Conservation (phyloP, 129 eudicot genomes). For the Centrapalus pauciflorus region DNA sequence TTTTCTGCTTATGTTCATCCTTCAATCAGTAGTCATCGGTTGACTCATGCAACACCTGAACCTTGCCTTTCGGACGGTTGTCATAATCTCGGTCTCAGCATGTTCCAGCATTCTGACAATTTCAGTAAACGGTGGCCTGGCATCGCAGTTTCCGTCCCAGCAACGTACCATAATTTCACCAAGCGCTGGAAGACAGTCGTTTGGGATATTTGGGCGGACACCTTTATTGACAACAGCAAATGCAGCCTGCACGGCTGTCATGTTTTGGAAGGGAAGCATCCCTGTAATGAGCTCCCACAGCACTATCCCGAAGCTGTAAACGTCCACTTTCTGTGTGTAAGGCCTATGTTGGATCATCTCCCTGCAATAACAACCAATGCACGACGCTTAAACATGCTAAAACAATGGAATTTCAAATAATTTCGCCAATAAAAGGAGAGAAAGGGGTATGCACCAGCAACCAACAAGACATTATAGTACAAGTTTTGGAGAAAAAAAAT, state of each 20-base stretch:
- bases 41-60: conserved; percentile 97
- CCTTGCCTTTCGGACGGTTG: conserved; percentile 89
- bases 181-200: conserved; percentile 81
- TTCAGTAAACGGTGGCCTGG: conserved; percentile 77
- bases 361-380: conserved; percentile 29
- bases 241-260: conserved; percentile 99
- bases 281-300: conserved; percentile 98
- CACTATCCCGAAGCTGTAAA: conserved; percentile 93
- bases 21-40: conserved; percentile 87
- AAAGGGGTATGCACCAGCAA: too few relatives aligned
- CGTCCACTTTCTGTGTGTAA: conserved; percentile 92
- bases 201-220: conserved; percentile 81
- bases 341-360: conserved; percentile 99
- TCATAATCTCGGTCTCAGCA: conserved; percentile 90
- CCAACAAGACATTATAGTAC: too few relatives aligned
- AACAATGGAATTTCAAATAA: background rate
- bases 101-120: conserved; percentile 87
- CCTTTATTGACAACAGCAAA: conserved; percentile 98
- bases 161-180: conserved; percentile 91
- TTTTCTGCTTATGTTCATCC: conserved; percentile 25
- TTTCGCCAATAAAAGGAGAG: too few relatives aligned
- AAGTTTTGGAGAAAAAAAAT: too few relatives aligned
- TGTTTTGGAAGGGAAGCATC: conserved; percentile 93
- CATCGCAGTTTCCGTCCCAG: conserved; percentile 91
- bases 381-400: conserved; percentile 9